These are phyloP conservation scores for Whalleya microplaca DNA, from an alignment of 2,329 filamentous ascomycete species.

Conservation along the genomic window DNA sequence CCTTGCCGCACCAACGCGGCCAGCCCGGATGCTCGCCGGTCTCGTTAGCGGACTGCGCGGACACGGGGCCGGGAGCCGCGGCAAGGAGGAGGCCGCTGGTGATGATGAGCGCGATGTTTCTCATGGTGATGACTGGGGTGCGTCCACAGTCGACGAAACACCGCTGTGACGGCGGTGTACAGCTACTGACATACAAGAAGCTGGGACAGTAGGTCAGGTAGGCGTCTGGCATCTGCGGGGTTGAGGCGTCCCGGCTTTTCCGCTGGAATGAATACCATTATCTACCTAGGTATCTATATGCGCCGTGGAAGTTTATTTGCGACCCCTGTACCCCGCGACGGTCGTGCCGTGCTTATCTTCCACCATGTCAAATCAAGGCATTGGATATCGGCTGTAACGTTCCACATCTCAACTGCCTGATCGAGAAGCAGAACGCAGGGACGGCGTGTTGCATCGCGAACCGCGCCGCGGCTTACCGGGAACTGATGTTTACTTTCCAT, in stretches of 20 bases:
- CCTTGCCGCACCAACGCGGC: constrained; percentile 53
- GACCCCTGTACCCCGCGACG: too few species aligned
- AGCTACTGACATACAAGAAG: too few species aligned
- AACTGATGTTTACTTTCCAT: not conserved
- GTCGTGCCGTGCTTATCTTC: too few species aligned
- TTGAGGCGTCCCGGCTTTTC: too few species aligned
- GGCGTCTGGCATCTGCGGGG: too few species aligned
- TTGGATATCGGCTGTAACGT: constrained; percentile 23
- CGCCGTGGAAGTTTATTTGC: too few species aligned
- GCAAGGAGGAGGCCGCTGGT: not conserved
- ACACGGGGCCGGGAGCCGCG: constrained; percentile 1
- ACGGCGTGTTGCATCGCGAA: not conserved
- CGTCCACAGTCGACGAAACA: not conserved
- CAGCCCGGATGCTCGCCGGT: constrained; percentile 48
- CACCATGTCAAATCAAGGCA: not conserved
- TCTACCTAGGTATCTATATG: too few species aligned
- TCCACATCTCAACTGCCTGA: constrained; percentile 16
- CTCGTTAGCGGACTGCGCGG: constrained; percentile 31
- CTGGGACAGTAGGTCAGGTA: too few species aligned
- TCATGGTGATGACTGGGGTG: constrained; percentile 7
- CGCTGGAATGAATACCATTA: too few species aligned
- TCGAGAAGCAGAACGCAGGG: constrained; percentile 3
- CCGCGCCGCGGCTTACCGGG: not conserved
- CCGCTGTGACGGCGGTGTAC: not conserved
- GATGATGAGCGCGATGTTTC: not conserved